These are phyloP conservation scores for Buxus sempervirens DNA, from an alignment of 164 flowering plant species.

Conservation along the genomic window DNA sequence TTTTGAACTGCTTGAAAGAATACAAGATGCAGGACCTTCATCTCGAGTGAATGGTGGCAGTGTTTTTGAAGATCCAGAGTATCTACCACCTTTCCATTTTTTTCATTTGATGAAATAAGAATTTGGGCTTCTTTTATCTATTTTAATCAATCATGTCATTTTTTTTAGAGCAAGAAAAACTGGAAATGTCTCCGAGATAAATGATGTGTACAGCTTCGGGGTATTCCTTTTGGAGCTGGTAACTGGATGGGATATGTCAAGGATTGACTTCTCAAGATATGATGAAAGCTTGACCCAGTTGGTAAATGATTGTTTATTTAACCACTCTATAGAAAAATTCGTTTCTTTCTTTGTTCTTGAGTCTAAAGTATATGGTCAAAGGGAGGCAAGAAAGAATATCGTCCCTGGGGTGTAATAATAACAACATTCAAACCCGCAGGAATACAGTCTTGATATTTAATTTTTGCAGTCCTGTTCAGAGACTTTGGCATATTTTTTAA, in stretches of 20 bases:
- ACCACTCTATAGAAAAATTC: background rate
- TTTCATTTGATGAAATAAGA: background rate
- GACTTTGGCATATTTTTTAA: background rate
- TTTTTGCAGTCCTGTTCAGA: background rate
- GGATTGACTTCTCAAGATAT: slow-evolving; percentile 25
- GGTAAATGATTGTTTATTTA: slow-evolving; percentile 32
- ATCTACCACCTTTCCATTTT: slow-evolving; percentile 12
- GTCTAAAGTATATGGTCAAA: background rate
- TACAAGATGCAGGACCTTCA: slow-evolving; percentile 46
- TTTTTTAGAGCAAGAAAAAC: slow-evolving; percentile 38
- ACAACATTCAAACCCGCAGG: background rate
- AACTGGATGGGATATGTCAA: slow-evolving; percentile 44
- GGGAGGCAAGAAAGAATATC: background rate
- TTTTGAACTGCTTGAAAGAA: slow-evolving; percentile 37
- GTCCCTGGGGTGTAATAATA: background rate
- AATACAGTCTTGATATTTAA: background rate
- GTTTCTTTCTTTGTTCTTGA: background rate
- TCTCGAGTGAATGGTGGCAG: slow-evolving; percentile 26
- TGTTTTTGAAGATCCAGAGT: slow-evolving; percentile 69
- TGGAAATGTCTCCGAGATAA: slow-evolving; percentile 32
- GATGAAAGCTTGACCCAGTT: slow-evolving; percentile 45
- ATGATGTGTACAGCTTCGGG: slow-evolving; percentile 71
- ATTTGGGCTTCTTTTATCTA: background rate
- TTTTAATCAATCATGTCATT: background rate
- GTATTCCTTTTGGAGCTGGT: slow-evolving; percentile 72